These are phyloP conservation scores for Ogataea zsoltii DNA, from an alignment of 805 yeast species.

Conservation along the genomic window DNA sequence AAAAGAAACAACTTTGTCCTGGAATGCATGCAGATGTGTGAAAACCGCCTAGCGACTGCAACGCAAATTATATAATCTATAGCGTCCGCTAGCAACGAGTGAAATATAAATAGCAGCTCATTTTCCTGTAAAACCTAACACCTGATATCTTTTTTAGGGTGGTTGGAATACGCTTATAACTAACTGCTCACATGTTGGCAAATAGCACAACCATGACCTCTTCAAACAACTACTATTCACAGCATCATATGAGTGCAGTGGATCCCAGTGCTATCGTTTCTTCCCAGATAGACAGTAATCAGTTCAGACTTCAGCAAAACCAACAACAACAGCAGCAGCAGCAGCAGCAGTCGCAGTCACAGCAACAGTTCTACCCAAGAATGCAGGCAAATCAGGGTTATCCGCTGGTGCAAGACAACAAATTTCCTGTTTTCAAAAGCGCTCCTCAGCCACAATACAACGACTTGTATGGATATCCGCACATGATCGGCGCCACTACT, in stretches of 20 bases:
- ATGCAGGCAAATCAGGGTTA: not conserved
- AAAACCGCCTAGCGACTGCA: not conserved
- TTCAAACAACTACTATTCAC: slow-evolving; percentile 6
- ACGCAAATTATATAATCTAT: too few species aligned
- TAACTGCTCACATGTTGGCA: slow-evolving; percentile 2
- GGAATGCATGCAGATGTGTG: not conserved
- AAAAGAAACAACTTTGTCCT: too few species aligned
- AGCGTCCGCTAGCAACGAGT: not conserved
- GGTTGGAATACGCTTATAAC: too few species aligned
- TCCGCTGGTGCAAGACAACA: not conserved
- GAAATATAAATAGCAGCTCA: not conserved
- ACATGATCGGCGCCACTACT: too few species aligned
- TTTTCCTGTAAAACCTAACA: not conserved
- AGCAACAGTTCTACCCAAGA: too few species aligned
- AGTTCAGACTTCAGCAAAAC: not conserved
- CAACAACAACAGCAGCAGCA: slow-evolving; percentile 8
- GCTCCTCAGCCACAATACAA: not conserved
- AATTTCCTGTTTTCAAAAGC: not conserved
- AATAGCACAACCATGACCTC: slow-evolving; percentile 6
- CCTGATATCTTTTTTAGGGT: not conserved
- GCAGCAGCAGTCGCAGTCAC: too few species aligned
- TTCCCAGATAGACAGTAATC: not conserved
- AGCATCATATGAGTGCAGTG: slow-evolving; percentile 4
- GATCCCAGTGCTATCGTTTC: slow-evolving; percentile 2
- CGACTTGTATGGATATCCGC: not conserved